Percentiles rank a stretch among this genome's conserved stretches.
Evolutionary conservation across 139 green algal species (phyloP).

Genomic region (Nannochloris sp.): DNA sequence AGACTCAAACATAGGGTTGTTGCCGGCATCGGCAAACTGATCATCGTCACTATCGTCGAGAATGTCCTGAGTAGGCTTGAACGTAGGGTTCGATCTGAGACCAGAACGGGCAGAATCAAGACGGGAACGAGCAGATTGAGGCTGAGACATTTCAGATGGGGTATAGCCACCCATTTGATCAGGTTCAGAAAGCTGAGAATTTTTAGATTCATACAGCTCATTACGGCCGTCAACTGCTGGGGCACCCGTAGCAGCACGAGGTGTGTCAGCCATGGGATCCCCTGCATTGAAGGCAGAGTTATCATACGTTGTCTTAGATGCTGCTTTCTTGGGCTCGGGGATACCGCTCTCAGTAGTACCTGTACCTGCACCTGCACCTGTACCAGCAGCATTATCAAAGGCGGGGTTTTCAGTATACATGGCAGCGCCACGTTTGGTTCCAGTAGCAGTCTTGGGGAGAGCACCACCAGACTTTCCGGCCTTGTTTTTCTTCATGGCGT

Average conservation of each 20-base stretch:
- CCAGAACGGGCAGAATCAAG: conserved; percentile 8
- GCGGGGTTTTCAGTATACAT: conserved; percentile 2
- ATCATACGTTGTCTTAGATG: background rate
- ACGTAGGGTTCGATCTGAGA: background rate
- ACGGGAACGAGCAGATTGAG: background rate
- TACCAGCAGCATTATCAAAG: background rate
- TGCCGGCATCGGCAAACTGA: conserved; percentile 8
- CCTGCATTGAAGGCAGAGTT: background rate
- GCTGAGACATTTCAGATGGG: background rate
- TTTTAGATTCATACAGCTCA: background rate
- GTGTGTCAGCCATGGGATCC: background rate
- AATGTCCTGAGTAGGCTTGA: background rate
- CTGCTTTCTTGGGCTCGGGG: background rate
- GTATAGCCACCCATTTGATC: conserved; percentile 1
- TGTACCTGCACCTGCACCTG: too few relatives aligned
- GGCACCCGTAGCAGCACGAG: background rate
- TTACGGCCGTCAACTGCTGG: background rate
- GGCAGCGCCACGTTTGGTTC: background rate
- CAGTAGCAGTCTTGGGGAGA: background rate
- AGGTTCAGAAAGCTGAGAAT: background rate
- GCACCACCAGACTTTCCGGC: background rate
- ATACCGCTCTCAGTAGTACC: background rate
- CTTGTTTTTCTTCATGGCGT: conserved; percentile 7
- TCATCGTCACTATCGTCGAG: conserved; percentile 3
- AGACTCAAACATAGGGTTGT: conserved; percentile 27